Conservation (phyloP, 768 basidiomycete genomes). For the Lactarius hengduanensis region DNA sequence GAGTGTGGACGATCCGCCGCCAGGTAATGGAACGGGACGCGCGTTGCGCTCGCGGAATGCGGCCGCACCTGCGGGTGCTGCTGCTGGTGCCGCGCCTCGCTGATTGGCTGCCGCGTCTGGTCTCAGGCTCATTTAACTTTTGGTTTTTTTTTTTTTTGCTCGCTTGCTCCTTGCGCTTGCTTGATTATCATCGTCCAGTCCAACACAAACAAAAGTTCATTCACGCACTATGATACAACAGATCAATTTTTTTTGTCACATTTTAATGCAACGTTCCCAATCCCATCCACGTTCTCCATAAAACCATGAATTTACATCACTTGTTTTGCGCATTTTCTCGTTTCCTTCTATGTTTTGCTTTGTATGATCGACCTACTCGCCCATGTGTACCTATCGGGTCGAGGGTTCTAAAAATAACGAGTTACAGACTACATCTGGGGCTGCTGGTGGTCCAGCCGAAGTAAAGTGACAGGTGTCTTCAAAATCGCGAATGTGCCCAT, state of each 20-base stretch:
- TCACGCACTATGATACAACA: neutral
- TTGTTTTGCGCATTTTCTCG: neutral
- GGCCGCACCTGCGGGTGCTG: neutral
- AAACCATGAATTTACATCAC: neutral
- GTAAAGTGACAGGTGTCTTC: too few relatives aligned
- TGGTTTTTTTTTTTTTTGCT: neutral
- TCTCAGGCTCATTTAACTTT: neutral
- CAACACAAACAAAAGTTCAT: neutral
- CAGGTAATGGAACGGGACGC: neutral
- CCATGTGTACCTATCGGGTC: neutral
- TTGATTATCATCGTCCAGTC: conserved; percentile 1
- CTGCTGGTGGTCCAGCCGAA: too few relatives aligned
- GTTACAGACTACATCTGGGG: too few relatives aligned
- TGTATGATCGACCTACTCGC: neutral
- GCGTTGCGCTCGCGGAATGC: conserved; percentile 16
- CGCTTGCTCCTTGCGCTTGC: neutral
- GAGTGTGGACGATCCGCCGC: neutral
- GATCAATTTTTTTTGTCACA: neutral
- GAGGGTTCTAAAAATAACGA: too few relatives aligned
- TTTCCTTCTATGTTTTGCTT: neutral
- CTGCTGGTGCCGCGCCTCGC: neutral
- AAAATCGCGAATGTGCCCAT: too few relatives aligned
- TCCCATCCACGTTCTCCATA: neutral
- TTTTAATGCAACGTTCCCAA: neutral
- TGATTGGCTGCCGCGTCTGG: neutral